phyloP scores from a whole-genome alignment of 805 yeast genomes.

The Suhomyces faveliae region DNA sequence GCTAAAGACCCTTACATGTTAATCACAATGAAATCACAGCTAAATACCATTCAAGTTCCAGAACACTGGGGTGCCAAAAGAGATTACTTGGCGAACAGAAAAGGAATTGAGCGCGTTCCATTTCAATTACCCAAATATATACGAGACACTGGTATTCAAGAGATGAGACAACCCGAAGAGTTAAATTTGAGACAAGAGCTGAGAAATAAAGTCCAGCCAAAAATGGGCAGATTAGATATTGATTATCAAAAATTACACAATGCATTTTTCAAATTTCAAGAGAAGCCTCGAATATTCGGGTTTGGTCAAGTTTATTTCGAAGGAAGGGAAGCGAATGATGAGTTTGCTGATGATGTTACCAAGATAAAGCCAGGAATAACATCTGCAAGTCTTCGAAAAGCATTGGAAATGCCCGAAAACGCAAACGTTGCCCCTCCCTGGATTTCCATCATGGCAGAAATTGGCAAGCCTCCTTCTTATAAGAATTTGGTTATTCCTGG shows the following conservation, averaged over 20 bases:
- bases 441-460: constrained; percentile 62
- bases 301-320: constrained; percentile 83
- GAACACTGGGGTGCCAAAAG: constrained; percentile 78
- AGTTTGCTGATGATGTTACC: constrained; percentile 30
- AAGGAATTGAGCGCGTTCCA: constrained; percentile 66
- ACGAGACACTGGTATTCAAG: constrained; percentile 77
- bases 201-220: constrained; percentile 85
- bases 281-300: constrained; percentile 63
- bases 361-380: constrained; percentile 65
- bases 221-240: constrained; percentile 79
- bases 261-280: constrained; percentile 82
- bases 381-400: constrained; percentile 59
- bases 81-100: constrained; percentile 66
- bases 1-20: constrained; percentile 73
- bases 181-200: constrained; percentile 66
- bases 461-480: constrained; percentile 86
- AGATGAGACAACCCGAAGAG: constrained; percentile 69
- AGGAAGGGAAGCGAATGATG: constrained; percentile 58
- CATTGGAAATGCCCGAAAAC: constrained; percentile 62
- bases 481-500: constrained; percentile 59
- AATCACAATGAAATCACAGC: constrained; percentile 60
- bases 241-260: constrained; percentile 80
- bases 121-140: constrained; percentile 79
- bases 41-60: constrained; percentile 76
- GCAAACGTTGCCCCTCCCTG: constrained; percentile 68